Evolutionary conservation across 306 rosid species (phyloP).

Genomic region (peach (Prunus persica)): DNA sequence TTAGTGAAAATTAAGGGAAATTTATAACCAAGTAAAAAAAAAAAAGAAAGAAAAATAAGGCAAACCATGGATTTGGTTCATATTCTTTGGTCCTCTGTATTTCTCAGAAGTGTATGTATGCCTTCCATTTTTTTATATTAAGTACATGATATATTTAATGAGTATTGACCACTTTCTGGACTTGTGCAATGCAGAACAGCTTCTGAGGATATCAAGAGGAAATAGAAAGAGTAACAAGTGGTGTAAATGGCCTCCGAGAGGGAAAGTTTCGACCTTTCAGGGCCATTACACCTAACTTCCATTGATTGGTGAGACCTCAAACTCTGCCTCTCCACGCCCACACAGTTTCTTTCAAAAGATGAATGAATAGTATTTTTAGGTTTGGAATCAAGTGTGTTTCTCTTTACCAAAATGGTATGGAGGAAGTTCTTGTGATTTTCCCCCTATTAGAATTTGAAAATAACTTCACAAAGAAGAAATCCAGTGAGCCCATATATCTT

Average conservation of each 20-base stretch:
- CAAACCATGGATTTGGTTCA: neutral
- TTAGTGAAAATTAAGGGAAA: too few relatives aligned
- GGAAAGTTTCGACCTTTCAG: constrained; percentile 65
- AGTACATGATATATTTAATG: neutral
- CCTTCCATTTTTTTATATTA: neutral
- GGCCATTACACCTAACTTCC: constrained; percentile 70
- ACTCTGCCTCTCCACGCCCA: too few relatives aligned
- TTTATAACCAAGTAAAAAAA: too few relatives aligned
- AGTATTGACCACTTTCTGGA: neutral
- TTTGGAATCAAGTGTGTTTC: neutral
- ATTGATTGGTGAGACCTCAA: constrained; percentile 61
- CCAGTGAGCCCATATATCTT: neutral
- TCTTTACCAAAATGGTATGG: neutral
- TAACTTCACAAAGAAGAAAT: neutral
- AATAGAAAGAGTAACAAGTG: neutral
- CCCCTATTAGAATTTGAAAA: neutral
- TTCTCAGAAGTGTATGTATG: neutral
- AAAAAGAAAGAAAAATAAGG: too few relatives aligned
- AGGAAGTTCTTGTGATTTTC: neutral
- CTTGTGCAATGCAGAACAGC: constrained; percentile 16
- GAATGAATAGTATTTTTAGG: neutral
- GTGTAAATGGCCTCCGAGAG: constrained; percentile 65
- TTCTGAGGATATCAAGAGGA: constrained; percentile 30
- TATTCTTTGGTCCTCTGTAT: neutral
- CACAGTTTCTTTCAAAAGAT: neutral